Conservation (phyloP, 257 asterid species). For the Oldenlandia corymbosa region DNA sequence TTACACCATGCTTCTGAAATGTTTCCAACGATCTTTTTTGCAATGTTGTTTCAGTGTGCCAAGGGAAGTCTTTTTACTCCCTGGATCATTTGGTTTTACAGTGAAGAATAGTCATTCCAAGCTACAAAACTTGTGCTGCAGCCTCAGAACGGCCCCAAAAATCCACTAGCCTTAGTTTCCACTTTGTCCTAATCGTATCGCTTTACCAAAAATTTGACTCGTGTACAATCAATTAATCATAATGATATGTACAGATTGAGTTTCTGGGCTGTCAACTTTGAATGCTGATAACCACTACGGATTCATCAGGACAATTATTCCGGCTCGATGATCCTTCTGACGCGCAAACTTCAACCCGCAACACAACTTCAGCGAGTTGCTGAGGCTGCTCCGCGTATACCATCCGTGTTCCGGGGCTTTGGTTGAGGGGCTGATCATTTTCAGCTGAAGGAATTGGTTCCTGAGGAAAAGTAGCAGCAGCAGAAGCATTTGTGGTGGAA, state of each 20-base stretch:
- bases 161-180: no score
- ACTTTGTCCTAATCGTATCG: no score
- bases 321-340: constrained; percentile 19
- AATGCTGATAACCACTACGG: constrained; percentile 19
- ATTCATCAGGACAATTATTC: constrained; percentile 5
- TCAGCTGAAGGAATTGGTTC: constrained; percentile 7
- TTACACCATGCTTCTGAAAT: no score
- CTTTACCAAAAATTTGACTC: no score
- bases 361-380: neutral
- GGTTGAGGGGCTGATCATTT: neutral
- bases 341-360: constrained; percentile 1
- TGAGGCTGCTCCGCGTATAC: constrained; percentile 12
- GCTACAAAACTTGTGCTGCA: neutral
- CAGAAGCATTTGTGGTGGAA: constrained; percentile 5
- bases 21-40: no score
- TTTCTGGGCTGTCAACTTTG: constrained; percentile 6
- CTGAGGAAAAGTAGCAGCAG: neutral
- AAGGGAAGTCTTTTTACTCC: neutral
- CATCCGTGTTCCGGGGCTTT: neutral
- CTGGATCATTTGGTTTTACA: constrained; percentile 3
- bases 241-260: neutral
- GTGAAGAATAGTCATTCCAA: neutral
- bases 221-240: neutral
- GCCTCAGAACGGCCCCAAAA: no score
- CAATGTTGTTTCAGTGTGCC: no score